Evolutionary conservation across 2,329 filamentous ascomycete species (phyloP).

Genomic region (Chaetomium strumarium): DNA sequence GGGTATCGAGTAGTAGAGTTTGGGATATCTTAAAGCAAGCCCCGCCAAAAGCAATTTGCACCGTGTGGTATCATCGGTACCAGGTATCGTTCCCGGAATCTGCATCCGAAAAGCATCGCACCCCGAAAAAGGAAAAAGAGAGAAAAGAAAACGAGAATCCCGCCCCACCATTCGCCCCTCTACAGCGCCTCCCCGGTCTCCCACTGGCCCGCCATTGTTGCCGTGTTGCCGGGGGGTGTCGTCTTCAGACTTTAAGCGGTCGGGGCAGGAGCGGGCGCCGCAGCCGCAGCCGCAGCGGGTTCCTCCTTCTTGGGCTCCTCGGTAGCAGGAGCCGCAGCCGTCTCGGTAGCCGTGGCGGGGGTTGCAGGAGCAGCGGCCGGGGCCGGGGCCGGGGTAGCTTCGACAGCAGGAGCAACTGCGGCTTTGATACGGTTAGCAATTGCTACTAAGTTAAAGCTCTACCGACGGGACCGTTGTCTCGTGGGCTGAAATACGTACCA

Average conservation of each 20-base stretch:
- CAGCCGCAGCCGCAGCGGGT: constrained; percentile 1
- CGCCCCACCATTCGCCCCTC: neutral
- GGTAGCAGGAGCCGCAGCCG: constrained; percentile 9
- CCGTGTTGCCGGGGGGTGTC: neutral
- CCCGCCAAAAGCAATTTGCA: constrained; percentile 13
- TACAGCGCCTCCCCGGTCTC: neutral
- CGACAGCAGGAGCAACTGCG: too few relatives aligned
- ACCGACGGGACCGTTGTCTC: too few relatives aligned
- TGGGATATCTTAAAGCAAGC: constrained; percentile 15
- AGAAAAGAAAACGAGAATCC: neutral
- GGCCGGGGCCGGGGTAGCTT: too few relatives aligned
- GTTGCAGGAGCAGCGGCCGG: constrained; percentile 11
- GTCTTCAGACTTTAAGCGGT: constrained; percentile 8
- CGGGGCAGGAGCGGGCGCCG: constrained; percentile 15
- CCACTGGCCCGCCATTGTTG: neutral
- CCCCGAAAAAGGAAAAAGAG: neutral
- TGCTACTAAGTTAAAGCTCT: too few relatives aligned
- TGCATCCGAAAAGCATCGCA: constrained; percentile 5
- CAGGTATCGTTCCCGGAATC: constrained; percentile 17
- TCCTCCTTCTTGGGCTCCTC: constrained; percentile 20
- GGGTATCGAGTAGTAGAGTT: constrained; percentile 17
- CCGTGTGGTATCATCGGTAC: constrained; percentile 19
- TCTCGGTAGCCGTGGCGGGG: constrained; percentile 1
- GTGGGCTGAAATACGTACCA: too few relatives aligned
- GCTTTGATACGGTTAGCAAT: too few relatives aligned